phyloP scores from a whole-genome alignment of 2,329 filamentous ascomycete species.

The Aureobasidium musti region DNA sequence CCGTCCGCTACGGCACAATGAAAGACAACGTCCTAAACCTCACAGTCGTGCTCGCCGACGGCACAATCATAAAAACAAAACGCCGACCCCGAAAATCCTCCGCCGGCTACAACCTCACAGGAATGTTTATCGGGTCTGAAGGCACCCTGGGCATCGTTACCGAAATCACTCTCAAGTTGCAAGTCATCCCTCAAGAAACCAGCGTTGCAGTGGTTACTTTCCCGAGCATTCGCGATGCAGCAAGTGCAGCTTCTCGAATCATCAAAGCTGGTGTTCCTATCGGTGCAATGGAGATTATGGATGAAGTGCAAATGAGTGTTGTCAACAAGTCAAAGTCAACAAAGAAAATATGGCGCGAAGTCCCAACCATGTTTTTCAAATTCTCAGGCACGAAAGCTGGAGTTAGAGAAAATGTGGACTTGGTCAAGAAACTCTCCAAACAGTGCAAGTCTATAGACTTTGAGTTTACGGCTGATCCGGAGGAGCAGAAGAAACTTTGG shows the following conservation, averaged over 20 bases:
- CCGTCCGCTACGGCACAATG: conserved; percentile 81
- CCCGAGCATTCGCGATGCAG: conserved; percentile 73
- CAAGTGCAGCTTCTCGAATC: conserved; percentile 71
- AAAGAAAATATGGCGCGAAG: conserved; percentile 70
- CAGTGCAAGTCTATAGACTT: conserved; percentile 58
- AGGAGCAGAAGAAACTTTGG: conserved; percentile 60
- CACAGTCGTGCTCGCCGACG: conserved; percentile 77
- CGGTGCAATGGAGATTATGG: conserved; percentile 82
- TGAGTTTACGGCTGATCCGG: conserved; percentile 57
- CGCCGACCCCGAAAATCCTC: conserved; percentile 75
- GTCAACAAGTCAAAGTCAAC: conserved; percentile 75
- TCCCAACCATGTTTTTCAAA: conserved; percentile 61
- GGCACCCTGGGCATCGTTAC: conserved; percentile 80
- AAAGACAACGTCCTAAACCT: conserved; percentile 85
- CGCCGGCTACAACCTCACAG: conserved; percentile 80
- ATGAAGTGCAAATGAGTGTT: conserved; percentile 83
- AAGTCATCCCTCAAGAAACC: conserved; percentile 72
- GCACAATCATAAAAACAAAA: conserved; percentile 75
- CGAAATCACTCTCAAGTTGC: conserved; percentile 77
- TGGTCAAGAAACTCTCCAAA: conserved; percentile 68
- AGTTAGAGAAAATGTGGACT: conserved; percentile 73
- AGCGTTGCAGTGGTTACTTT: conserved; percentile 81
- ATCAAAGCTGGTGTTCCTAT: conserved; percentile 73
- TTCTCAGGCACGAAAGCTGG: conserved; percentile 75
- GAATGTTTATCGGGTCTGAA: conserved; percentile 77